phyloP scores from a whole-genome alignment of 75 land plant species.

The Selaginella moellendorffii region DNA sequence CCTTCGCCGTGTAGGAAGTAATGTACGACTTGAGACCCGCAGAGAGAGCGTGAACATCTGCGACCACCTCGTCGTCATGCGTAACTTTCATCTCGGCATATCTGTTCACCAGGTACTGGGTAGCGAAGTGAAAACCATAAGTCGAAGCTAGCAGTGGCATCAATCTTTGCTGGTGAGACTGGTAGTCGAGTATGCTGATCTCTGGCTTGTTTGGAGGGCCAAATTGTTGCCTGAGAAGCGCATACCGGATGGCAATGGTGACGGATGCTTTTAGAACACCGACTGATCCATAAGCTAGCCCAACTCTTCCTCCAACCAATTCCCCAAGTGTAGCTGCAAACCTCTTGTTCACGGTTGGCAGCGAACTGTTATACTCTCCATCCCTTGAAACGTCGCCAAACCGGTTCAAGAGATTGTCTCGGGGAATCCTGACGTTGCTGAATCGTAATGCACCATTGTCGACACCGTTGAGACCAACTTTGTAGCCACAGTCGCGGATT shows the following conservation, averaged over 20 bases:
- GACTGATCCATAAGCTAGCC: constrained; percentile 73
- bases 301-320: constrained; percentile 96
- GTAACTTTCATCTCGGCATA: constrained; percentile 87
- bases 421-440: constrained; percentile 62
- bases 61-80: constrained; percentile 69
- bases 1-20: constrained; percentile 86
- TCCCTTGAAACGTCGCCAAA: constrained; percentile 96
- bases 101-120: constrained; percentile 38
- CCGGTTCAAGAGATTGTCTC: constrained; percentile 83
- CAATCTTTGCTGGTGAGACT: constrained; percentile 89
- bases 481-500: constrained; percentile 91
- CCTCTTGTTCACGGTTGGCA: constrained; percentile 73
- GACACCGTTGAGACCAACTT: constrained; percentile 91
- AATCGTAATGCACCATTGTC: constrained; percentile 90
- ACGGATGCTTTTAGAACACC: constrained; percentile 64
- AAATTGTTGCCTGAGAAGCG: constrained; percentile 84
- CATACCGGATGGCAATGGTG: constrained; percentile 80
- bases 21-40: constrained; percentile 91
- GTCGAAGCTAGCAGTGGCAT: constrained; percentile 95
- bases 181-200: constrained; percentile 80
- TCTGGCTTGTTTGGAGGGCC: constrained; percentile 94
- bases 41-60: constrained; percentile 86
- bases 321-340: constrained; percentile 96
- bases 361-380: constrained; percentile 72
- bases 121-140: constrained; percentile 91